Conservation (phyloP, 805 yeast genomes). For the Brettanomyces custersianus region DNA sequence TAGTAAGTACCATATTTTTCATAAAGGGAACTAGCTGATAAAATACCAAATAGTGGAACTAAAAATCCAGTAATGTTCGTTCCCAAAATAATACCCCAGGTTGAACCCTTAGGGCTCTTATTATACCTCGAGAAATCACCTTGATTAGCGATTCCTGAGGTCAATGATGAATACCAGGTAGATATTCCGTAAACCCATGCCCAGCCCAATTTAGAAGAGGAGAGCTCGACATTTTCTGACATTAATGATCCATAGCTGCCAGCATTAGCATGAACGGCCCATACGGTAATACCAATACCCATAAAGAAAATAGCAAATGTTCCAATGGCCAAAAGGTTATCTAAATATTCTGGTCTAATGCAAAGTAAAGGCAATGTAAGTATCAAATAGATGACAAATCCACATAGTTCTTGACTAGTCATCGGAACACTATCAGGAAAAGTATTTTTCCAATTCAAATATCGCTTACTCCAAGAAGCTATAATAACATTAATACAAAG, state of each 20-base stretch:
- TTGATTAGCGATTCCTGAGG: constrained; percentile 31
- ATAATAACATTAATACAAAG: constrained; percentile 32
- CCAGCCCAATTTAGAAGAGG: constrained; percentile 25
- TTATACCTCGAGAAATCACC: constrained; percentile 28
- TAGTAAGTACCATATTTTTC: constrained; percentile 17
- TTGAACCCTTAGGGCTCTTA: constrained; percentile 8
- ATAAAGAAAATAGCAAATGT: constrained; percentile 8
- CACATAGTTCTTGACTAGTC: constrained; percentile 33
- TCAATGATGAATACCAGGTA: constrained; percentile 30
- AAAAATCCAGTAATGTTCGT: constrained; percentile 18
- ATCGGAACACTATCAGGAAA: constrained; percentile 30
- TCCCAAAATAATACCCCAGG: constrained; percentile 29
- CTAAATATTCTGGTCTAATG: constrained; percentile 30
- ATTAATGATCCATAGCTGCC: constrained; percentile 8
- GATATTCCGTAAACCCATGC: constrained; percentile 31
- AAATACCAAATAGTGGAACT: constrained; percentile 37
- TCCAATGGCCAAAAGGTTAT: constrained; percentile 8
- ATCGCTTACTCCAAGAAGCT: constrained; percentile 30
- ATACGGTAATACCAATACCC: constrained; percentile 11
- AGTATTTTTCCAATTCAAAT: constrained; percentile 30
- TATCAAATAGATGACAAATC: constrained; percentile 35
- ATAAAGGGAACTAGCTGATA: constrained; percentile 34
- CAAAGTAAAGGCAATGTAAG: constrained; percentile 31
- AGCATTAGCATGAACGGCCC: constrained; percentile 9
- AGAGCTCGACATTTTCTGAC: constrained; percentile 4